Percentiles rank a stretch among this genome's conserved stretches.
Conservation (phyloP, 768 basidiomycete genomes). For the Mycena chlorophos region DNA sequence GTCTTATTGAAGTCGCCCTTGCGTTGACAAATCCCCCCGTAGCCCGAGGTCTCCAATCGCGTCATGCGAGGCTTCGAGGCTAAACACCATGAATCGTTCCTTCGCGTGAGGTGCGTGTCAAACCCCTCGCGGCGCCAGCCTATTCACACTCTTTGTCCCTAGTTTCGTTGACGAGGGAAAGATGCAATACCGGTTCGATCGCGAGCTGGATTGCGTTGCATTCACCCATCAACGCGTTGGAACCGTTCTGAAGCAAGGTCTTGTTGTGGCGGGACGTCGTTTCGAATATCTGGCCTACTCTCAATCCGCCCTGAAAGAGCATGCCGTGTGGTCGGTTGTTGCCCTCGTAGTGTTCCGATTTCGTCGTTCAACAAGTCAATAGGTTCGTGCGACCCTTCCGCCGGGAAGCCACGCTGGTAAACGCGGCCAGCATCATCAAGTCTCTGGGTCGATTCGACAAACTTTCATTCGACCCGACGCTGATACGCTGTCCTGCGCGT, state of each 20-base stretch:
- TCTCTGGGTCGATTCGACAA: constrained; percentile 56
- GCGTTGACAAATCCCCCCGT: constrained; percentile 22
- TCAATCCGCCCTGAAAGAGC: constrained; percentile 70
- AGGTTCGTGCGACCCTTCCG: constrained; percentile 69
- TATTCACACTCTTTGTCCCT: neutral
- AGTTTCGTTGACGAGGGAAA: constrained; percentile 60
- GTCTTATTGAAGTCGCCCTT: too few species aligned
- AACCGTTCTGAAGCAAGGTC: constrained; percentile 41
- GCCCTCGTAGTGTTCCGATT: neutral
- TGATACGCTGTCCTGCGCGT: constrained; percentile 65
- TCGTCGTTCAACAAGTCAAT: neutral
- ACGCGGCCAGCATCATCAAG: constrained; percentile 52
- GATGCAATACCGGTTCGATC: constrained; percentile 54
- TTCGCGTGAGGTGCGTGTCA: constrained; percentile 48
- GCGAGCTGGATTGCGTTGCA: constrained; percentile 50
- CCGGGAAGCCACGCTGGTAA: constrained; percentile 29
- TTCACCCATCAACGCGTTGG: constrained; percentile 55
- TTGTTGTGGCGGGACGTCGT: constrained; percentile 53
- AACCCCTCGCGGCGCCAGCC: too few species aligned
- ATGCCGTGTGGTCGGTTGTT: constrained; percentile 51
- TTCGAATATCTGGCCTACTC: constrained; percentile 74
- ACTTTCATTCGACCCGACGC: constrained; percentile 42
- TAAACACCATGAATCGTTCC: constrained; percentile 50
- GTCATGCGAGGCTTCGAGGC: constrained; percentile 54
- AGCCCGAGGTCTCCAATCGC: constrained; percentile 56